These are phyloP conservation scores for Gaeumannomyces sp. DNA, from an alignment of 2,329 filamentous ascomycete species.

Conservation along the genomic window DNA sequence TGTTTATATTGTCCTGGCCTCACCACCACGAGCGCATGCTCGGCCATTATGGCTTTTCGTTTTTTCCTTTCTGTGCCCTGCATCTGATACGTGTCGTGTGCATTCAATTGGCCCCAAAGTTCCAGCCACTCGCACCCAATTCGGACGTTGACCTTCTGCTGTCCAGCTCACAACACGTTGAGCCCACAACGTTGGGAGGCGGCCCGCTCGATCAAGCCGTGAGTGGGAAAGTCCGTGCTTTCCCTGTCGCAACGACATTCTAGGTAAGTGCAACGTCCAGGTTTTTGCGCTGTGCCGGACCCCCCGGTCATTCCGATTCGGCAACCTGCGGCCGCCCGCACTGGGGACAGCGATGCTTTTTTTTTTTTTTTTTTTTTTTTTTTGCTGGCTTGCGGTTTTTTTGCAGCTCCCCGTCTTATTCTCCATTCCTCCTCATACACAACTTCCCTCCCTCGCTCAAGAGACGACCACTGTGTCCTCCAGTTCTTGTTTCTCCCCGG, in stretches of 20 bases:
- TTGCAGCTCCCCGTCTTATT: conserved; percentile 4
- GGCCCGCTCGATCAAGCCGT: not conserved
- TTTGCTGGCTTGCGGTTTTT: conserved; percentile 15
- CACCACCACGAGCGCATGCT: not conserved
- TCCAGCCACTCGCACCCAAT: not conserved
- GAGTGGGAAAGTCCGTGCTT: not conserved
- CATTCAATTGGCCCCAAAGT: not conserved
- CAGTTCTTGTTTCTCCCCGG: not conserved
- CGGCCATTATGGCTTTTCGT: not conserved
- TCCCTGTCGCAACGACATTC: not conserved
- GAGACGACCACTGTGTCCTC: not conserved
- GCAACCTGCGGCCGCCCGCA: conserved; percentile 3
- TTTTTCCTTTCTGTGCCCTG: not conserved
- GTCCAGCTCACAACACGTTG: not conserved
- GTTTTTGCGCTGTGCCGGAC: conserved; percentile 9
- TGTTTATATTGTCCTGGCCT: not conserved
- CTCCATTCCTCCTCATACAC: not conserved
- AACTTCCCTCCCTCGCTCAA: conserved; percentile 8
- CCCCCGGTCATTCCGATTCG: conserved; percentile 9
- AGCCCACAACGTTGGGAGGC: not conserved
- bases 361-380: conserved; percentile 11
- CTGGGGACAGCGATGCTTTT: conserved; percentile 5
- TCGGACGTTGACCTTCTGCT: not conserved
- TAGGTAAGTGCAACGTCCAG: not conserved
- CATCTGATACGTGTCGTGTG: not conserved